These are phyloP conservation scores for Naematelia encephala DNA, from an alignment of 768 basidiomycete species.

Conservation along the genomic window DNA sequence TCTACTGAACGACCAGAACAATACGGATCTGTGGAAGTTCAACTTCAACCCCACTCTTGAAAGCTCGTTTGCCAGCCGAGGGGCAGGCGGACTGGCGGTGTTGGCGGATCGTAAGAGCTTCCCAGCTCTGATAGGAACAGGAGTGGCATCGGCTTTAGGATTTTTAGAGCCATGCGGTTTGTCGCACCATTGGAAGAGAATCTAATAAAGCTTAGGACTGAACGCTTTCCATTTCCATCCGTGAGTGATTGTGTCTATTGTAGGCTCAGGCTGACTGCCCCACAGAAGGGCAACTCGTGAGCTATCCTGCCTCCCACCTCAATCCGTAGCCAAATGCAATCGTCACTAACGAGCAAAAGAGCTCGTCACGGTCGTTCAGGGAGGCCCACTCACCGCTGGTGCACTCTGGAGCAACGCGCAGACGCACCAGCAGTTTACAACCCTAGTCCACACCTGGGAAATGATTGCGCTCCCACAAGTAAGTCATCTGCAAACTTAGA, in stretches of 20 bases:
- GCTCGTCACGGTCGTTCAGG: constrained; percentile 7
- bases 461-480: constrained; percentile 7
- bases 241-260: background rate
- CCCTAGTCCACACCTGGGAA: constrained; percentile 1
- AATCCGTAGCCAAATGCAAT: background rate
- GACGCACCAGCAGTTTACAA: background rate
- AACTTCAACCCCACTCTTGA: constrained; percentile 3
- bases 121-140: constrained; percentile 2
- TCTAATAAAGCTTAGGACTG: background rate
- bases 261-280: background rate
- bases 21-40: constrained; percentile 4
- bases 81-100: constrained; percentile 5
- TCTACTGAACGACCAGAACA: constrained; percentile 3
- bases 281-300: constrained; percentile 1
- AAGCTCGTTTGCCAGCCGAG: background rate
- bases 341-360: constrained; percentile 1
- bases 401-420: constrained; percentile 7
- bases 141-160: constrained; percentile 3
- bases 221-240: constrained; percentile 9
- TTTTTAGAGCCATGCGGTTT: constrained; percentile 7
- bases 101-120: constrained; percentile 2
- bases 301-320: background rate
- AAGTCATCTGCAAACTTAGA: background rate
- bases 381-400: constrained; percentile 6
- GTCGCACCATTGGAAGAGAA: background rate